Evolutionary conservation across 805 yeast genomes (phyloP), one percentile per base, ranked within the genome.

Genomic region (Starmerella sirachaensis): DNA sequence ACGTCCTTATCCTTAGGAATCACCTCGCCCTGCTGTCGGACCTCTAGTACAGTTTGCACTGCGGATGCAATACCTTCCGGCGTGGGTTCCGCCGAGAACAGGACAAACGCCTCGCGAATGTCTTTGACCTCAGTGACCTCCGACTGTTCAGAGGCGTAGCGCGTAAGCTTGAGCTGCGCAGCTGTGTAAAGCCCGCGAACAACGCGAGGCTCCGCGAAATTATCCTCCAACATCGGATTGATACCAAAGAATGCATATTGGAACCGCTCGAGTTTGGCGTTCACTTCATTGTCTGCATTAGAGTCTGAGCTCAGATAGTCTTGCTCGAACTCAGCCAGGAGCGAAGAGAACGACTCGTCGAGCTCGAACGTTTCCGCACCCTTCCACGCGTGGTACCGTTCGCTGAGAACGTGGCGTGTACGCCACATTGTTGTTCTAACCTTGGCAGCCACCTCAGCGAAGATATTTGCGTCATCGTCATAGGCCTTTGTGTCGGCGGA

Each of bases 161-260:
- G 71, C 42, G 63, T 63, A 31, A 74, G 62, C 61, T 82, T 82
- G 56, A 84, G 60, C 51, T 72, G 65, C 19, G 93, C 83, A 28
- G 83, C 70, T 47, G 61, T 72, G 48, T 72, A 64, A 29, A 86
- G 64, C 18, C 95, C 95, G 38, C 70, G 63, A 19, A 74, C 62
- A 35, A 79, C 78, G 40, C 66, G 63, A 34, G 66, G 61, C 52
- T 78, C 79, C 11, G 76, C 74, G 13, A 60, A 56, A 48, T 76
- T 69, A 38, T 73, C 73, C 38, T 69, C 76, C 32, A 74, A 63
- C 37, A 72, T 74, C 20, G 81, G 83, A 42, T 75, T 74, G 39
- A 85, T 79, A n/a, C 95, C 95, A 54, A 76, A 86, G 20, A 84
- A 57, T 0, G 93, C 86, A 49, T 67, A 73, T 57, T 82, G 93